These are phyloP conservation scores for Lepidium campestre DNA, from an alignment of 441 rosid genomes.

Conservation along the genomic window DNA sequence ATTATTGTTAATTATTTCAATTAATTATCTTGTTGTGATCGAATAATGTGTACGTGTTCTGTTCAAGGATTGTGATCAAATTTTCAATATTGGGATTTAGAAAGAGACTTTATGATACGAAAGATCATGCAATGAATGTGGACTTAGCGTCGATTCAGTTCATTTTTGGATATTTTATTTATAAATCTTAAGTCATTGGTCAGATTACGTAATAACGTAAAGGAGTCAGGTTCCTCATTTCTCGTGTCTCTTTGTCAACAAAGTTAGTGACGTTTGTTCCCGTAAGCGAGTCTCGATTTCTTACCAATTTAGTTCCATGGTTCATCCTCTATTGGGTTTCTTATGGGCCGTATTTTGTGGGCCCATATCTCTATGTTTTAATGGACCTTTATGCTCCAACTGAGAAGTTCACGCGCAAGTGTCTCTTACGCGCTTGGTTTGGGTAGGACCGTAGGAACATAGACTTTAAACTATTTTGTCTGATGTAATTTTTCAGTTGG, in stretches of 20 bases:
- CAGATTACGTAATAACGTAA: conserved; percentile 18
- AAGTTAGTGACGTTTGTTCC: not conserved
- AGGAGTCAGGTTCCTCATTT: conserved; percentile 13
- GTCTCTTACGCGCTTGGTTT: not conserved
- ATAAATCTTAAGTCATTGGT: not conserved
- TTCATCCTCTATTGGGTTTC: not conserved
- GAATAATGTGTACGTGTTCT: not conserved
- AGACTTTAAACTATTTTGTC: no score
- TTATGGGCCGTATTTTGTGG: not conserved
- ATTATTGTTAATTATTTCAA: not conserved
- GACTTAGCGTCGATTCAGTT: not conserved
- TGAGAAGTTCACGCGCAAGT: not conserved
- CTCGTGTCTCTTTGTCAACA: not conserved
- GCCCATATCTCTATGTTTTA: not conserved
- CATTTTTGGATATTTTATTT: not conserved
- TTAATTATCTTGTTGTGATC: not conserved
- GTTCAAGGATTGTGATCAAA: not conserved
- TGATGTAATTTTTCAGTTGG: not conserved
- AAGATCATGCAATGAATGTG: conserved; percentile 23
- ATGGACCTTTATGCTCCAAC: not conserved
- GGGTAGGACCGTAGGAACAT: not conserved
- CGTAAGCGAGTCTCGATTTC: not conserved
- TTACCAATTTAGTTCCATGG: not conserved
- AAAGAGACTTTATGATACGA: not conserved
- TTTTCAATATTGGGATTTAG: not conserved